phyloP scores from a whole-genome alignment of 768 basidiomycete species.

The Hericium rajendrae region DNA sequence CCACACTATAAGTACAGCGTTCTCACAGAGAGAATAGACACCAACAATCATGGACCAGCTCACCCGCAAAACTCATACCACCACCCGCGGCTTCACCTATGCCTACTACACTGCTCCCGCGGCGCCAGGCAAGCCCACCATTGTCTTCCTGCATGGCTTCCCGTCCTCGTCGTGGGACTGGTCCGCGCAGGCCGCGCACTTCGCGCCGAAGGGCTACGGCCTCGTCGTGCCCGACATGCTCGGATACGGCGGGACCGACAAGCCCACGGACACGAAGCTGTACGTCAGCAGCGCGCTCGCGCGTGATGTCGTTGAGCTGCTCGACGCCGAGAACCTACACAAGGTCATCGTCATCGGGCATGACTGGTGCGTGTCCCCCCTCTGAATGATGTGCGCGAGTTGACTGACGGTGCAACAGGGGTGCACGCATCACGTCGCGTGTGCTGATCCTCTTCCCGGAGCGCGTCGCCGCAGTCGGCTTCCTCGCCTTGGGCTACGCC shows the following conservation, averaged over 20 bases:
- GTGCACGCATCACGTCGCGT: slow-evolving; percentile 22
- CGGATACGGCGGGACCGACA: slow-evolving; percentile 36
- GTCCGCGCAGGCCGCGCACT: slow-evolving; percentile 29
- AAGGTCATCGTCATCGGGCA: slow-evolving; percentile 25
- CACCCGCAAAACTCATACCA: slow-evolving; percentile 21
- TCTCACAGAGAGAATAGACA: too few species aligned
- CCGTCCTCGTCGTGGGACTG: slow-evolving; percentile 32
- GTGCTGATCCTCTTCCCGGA: slow-evolving; percentile 30
- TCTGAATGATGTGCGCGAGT: background rate
- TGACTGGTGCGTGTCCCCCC: slow-evolving; percentile 21
- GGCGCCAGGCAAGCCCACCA: slow-evolving; percentile 20
- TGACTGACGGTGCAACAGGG: slow-evolving; percentile 21
- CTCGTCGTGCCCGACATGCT: slow-evolving; percentile 39
- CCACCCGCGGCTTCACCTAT: slow-evolving; percentile 27
- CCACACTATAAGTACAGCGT: too few species aligned
- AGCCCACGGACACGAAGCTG: slow-evolving; percentile 22
- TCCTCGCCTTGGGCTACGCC: slow-evolving; percentile 26
- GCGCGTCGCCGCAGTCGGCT: slow-evolving; percentile 32
- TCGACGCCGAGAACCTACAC: slow-evolving; percentile 20
- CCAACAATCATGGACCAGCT: too few species aligned
- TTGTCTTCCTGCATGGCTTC: slow-evolving; percentile 40
- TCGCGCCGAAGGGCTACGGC: slow-evolving; percentile 32
- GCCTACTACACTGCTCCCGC: slow-evolving; percentile 26
- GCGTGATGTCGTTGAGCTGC: slow-evolving; percentile 25
- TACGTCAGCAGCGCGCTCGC: slow-evolving; percentile 20